Base-by-base conservation (phyloP, 2,329 filamentous ascomycete species). In the Setomelanomma holmii region DNA sequence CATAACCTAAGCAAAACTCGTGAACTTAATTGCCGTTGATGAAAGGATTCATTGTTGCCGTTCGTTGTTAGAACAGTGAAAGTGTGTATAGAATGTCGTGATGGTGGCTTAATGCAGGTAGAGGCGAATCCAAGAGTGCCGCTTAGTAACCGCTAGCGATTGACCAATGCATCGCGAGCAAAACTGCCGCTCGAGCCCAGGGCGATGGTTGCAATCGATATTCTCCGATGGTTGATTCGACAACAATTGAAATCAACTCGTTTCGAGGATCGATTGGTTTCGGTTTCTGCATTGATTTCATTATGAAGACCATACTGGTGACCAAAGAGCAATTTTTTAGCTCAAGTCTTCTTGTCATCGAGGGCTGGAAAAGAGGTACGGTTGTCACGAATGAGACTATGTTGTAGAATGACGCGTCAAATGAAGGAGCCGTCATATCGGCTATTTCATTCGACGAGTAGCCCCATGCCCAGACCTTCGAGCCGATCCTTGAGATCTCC, bases 401-500 rank as follows among this genome's bases (percentile, higher is more conserved):
- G n/a, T n/a, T n/a, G n/a, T n/a, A n/a, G n/a, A n/a, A n/a, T n/a
- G n/a, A n/a, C n/a, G n/a, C n/a, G n/a, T n/a, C n/a, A n/a, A n/a
- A n/a, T n/a, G n/a, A n/a, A n/a, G n/a, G n/a, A n/a, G n/a, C n/a
- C n/a, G 16, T 12, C 11, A 22, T 5, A 21, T 23, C 12, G 21
- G 21, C 4, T n/a, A 11, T 21, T 21, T 61, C 42, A 66, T 5
- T 56, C 55, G 22, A 64, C 58, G 7, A 33, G 60, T n/a, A 66
- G 33, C 4, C 60, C 60, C 21, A 68, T 40, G 1, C 55, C 63
- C 4, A 68, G 43, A 10, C 57, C 60, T 24, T 53, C 49, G 4
- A 68, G 49, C 10, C 61, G 63, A 34, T 60, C 58, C 46, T 54
- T 55, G 14, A 68, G 44, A 5, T 51, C 56, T 8, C 49, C 59